Percentiles rank a stretch among this genome's conserved stretches.
phyloP scores from a whole-genome alignment of 139 green algal species.

The Chlorella sp. region DNA sequence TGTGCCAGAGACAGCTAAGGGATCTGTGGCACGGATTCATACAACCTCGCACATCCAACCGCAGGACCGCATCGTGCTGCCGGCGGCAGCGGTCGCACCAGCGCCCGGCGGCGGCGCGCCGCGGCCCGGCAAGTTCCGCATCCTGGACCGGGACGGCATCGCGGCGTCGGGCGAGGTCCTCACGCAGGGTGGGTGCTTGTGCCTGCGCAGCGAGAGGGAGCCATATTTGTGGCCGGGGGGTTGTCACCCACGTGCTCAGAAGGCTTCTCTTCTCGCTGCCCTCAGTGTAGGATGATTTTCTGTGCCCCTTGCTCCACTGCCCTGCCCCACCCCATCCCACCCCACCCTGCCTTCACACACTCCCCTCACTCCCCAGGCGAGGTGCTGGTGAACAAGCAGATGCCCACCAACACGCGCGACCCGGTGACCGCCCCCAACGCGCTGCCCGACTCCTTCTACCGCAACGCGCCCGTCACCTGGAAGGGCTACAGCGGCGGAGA shows the following conservation, averaged over 20 bases:
- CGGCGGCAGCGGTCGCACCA: neutral
- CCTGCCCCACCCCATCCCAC: neutral
- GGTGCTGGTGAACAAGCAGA: conserved; percentile 95
- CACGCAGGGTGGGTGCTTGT: conserved; percentile 49
- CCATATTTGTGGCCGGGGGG: no score
- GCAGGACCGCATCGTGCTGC: conserved; percentile 26
- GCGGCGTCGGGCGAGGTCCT: conserved; percentile 86
- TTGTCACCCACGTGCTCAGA: no score
- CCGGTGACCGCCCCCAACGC: conserved; percentile 48
- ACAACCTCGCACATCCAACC: no score
- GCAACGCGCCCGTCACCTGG: conserved; percentile 63
- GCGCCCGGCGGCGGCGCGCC: conserved; percentile 1
- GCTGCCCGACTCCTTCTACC: conserved; percentile 70
- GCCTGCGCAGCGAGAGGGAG: no score
- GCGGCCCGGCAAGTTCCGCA: conserved; percentile 37
- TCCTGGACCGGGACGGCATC: conserved; percentile 94
- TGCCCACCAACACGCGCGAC: conserved; percentile 88
- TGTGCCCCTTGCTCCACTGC: neutral
- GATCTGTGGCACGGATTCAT: no score
- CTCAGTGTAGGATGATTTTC: no score
- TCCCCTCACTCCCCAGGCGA: no score
- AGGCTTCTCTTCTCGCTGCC: no score
- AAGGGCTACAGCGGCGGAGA: conserved; percentile 76
- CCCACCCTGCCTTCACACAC: neutral
- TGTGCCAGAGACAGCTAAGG: no score